Evolutionary conservation across 1,139 yeast species (phyloP).

Genomic region (Kodamaea sp.): DNA sequence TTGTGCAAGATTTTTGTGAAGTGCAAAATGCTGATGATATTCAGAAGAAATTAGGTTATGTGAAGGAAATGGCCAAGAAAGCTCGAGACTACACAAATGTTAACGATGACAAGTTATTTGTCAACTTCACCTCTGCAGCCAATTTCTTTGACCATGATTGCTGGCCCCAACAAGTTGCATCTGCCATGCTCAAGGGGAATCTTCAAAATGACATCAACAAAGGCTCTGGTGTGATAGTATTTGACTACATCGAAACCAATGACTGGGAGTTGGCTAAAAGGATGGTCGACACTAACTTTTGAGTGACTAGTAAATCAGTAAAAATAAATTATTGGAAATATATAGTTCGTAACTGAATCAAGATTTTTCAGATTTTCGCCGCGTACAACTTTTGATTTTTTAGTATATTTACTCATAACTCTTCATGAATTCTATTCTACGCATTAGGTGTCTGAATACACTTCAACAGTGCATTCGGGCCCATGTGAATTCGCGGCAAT

Average conservation of each 20-base stretch:
- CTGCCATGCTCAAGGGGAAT: constrained; percentile 46
- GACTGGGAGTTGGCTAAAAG: constrained; percentile 57
- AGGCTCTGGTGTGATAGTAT: constrained; percentile 58
- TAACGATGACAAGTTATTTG: constrained; percentile 53
- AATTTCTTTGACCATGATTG: constrained; percentile 67
- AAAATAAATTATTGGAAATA: not conserved
- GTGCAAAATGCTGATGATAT: constrained; percentile 52
- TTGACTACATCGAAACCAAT: constrained; percentile 64
- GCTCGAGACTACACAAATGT: constrained; percentile 49
- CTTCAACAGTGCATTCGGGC: not conserved
- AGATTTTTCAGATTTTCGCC: too few species aligned
- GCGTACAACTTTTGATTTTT: too few species aligned
- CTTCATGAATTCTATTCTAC: too few species aligned
- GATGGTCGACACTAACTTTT: constrained; percentile 56
- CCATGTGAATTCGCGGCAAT: not conserved
- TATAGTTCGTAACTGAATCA: not conserved
- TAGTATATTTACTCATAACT: too few species aligned
- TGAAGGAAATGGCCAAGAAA: constrained; percentile 52
- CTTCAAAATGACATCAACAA: constrained; percentile 49
- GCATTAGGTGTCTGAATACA: too few species aligned
- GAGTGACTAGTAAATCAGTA: not conserved
- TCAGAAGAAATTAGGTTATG: constrained; percentile 53
- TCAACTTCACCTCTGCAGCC: constrained; percentile 74
- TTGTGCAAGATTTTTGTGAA: constrained; percentile 76
- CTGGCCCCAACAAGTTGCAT: constrained; percentile 71